A percentile compares a stretch with the other conserved stretches of the same genome.
These are phyloP conservation scores for Periconia macrospinosa DNA, from an alignment of 2,329 filamentous ascomycete genomes.

Conservation along the genomic window DNA sequence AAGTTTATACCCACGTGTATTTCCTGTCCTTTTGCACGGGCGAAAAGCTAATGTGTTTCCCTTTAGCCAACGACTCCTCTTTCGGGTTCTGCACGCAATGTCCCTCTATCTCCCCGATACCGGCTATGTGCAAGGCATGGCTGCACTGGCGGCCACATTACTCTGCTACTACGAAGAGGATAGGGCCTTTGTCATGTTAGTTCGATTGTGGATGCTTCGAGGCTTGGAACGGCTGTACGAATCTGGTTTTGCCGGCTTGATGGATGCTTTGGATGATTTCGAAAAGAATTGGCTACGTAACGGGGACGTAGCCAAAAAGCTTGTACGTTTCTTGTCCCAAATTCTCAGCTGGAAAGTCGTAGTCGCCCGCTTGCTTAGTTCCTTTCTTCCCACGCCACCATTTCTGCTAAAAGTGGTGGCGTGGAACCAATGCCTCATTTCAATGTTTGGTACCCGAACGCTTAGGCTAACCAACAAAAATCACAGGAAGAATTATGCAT, in stretches of 20 bases:
- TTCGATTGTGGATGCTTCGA: slow-evolving; percentile 88
- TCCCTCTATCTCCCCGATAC: slow-evolving; percentile 88
- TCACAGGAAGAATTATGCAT: slow-evolving; percentile 73
- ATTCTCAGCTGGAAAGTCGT: not conserved
- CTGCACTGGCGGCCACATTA: slow-evolving; percentile 84
- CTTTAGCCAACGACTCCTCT: slow-evolving; percentile 75
- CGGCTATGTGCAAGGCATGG: slow-evolving; percentile 98
- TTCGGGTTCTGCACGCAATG: slow-evolving; percentile 88
- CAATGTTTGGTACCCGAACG: not conserved
- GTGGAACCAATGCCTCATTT: not conserved
- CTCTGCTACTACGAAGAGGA: slow-evolving; percentile 98
- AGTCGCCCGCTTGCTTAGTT: not conserved
- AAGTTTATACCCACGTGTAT: slow-evolving; percentile 8
- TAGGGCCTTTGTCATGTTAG: slow-evolving; percentile 90
- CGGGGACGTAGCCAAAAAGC: slow-evolving; percentile 76
- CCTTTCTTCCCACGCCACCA: not conserved
- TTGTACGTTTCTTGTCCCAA: slow-evolving; percentile 59
- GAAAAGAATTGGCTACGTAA: slow-evolving; percentile 78
- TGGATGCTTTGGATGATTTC: slow-evolving; percentile 83
- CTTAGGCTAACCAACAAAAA: not conserved
- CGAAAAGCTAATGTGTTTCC: slow-evolving; percentile 10
- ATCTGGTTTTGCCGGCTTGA: slow-evolving; percentile 81
- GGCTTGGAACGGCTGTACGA: slow-evolving; percentile 84
- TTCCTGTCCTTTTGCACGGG: not conserved
- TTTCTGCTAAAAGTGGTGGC: not conserved